Evolutionary conservation across 306 rosid genomes (phyloP), one percentile per base, ranked within the genome.

Genomic region (Cicer arietinum): DNA sequence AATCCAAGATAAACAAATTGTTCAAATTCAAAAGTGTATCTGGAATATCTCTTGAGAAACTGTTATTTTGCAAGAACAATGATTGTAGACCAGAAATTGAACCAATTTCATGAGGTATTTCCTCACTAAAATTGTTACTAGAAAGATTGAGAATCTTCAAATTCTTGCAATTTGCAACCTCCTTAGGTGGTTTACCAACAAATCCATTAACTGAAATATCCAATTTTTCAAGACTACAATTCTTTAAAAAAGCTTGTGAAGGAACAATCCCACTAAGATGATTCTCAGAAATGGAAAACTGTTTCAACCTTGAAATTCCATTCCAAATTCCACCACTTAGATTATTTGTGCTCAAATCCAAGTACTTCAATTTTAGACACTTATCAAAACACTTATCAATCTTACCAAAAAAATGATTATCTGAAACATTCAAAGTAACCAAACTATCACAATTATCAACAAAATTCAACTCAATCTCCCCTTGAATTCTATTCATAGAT

Each of bases 321-420:
- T 6, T 61, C 97, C 94, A 89, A 3, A 94, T 51, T 0, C 61
- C 74, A 37, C 96, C 98, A 73, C 43, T 75, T 0, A 94, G 76
- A 7, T 64, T 25, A 74, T 94, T 94, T 9, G 86, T 35, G 79
- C 97, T 88, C 83, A 94, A 85, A 86, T 94, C 98, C 84, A 94
- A 77, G 77, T 77, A 50, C 88, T 80, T 76, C 90, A 94, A 70
- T 11, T 70, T 88, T 68, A 10, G 35, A 72, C 98, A 94, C 13
- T 62, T 78, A 22, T 91, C 92, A 67, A 94, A 94, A 62, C 82
- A 70, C 1, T 52, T 58, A 45, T 84, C 85, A 75, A 84, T 79
- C 45, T 63, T 60, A 13, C 97, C 98, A 5, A 80, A 79, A 18
- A 94, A 81, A 59, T 89, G 84, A 70, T 94, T 94, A 0, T 47